Evolutionary conservation across 1,284 basidiomycete genomes (phyloP), one percentile per base, ranked within the genome.

Genomic region (Moniliophthora roreri): DNA sequence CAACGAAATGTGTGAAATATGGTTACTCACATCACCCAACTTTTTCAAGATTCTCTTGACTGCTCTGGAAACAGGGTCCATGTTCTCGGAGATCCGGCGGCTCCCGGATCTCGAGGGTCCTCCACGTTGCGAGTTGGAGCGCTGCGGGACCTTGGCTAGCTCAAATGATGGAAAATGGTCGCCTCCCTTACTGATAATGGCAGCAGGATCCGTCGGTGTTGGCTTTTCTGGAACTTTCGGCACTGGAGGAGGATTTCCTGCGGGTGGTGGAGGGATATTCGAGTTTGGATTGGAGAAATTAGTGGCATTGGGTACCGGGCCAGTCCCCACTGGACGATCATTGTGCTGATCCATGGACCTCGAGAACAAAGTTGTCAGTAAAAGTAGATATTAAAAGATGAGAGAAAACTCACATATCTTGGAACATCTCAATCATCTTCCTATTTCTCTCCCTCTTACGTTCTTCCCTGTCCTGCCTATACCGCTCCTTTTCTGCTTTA

Each of bases 401-500:
- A 9, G n/a, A n/a, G 37, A 6, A 32, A 42, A 42, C 54, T 38
- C n/a, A 50, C 54, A 48, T 15, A 15, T 44, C 36, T 11, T 51
- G 46, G 42, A 52, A 46, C 34, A 38, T n/a, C 48, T 56, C 51
- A 10, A 56, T 48, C 48, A 56, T 57, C 36, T 59, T 61, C 40
- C 60, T 61, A 47, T 72, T 71, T 57, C 71, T 72, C 56, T 73
- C 71, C 52, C 71, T 78, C 60, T 72, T 76, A 28, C 77, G 74
- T 44, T 74, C 71, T 58, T 83, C 82, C 37, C 81, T 71, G 51
- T 83, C 79, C 59, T 70, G 69, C 38, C 84, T 77, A 60, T 89
- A 88, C 34, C 73, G 72, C 59, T 87, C 84, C 63, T 90, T 90
- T 68, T 84, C 78, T 1, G 72, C 74, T 66, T 81, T 84, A 65